These are phyloP conservation scores for Solanum chaucha DNA, from an alignment of 257 asterid species.

Conservation along the genomic window DNA sequence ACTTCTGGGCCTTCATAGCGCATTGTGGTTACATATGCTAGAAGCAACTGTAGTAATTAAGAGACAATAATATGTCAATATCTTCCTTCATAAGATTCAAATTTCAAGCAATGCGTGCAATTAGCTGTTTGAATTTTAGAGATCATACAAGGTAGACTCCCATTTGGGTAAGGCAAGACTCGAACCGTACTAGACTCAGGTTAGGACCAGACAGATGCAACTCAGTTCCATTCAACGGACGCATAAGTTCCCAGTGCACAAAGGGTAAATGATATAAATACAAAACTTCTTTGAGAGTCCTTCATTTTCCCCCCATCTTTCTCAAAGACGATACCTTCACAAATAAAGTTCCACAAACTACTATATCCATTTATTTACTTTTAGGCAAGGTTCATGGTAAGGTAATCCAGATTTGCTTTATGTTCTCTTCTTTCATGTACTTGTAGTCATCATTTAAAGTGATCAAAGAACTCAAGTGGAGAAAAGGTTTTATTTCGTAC, in stretches of 20 bases:
- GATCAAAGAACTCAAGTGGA: neutral
- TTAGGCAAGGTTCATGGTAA: neutral
- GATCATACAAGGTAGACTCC: neutral
- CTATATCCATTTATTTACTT: neutral
- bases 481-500: neutral
- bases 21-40: conserved; percentile 35
- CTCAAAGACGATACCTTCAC: neutral
- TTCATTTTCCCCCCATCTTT: neutral
- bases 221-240: neutral
- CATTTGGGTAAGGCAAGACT: neutral
- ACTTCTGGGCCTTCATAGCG: conserved; percentile 93
- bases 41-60: conserved; percentile 49
- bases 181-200: neutral
- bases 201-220: neutral
- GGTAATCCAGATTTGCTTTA: neutral
- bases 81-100: neutral
- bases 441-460: neutral
- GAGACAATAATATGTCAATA: neutral
- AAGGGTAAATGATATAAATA: neutral
- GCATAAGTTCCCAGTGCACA: neutral
- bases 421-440: neutral
- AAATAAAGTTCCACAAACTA: neutral
- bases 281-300: neutral
- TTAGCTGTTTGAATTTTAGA: neutral
- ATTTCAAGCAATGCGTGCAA: neutral